Conservation (phyloP, 257 asterid species). For the Gentiana straminea region DNA sequence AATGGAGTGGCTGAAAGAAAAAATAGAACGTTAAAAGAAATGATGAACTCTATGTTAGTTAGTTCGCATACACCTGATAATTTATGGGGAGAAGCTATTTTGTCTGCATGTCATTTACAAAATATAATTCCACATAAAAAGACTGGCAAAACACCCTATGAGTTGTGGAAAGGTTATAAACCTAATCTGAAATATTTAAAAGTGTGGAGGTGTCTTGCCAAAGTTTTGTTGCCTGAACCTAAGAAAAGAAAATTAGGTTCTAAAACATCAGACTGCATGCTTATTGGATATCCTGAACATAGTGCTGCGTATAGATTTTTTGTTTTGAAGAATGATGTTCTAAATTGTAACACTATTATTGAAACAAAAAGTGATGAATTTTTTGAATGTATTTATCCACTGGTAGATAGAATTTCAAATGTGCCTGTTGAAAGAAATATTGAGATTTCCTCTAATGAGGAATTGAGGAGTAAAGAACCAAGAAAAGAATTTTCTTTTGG, state of each 20-base stretch:
- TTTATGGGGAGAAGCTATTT: not conserved
- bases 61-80: not conserved
- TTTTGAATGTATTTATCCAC: no score
- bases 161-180: slow-evolving; percentile 1
- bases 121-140: not conserved
- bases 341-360: no score
- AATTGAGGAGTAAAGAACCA: no score
- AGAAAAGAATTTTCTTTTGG: no score
- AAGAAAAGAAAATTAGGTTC: not conserved
- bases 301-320: slow-evolving; percentile 1
- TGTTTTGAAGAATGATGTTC: not conserved
- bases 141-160: not conserved
- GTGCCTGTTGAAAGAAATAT: no score
- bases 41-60: not conserved
- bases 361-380: no score
- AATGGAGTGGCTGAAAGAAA: not conserved
- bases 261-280: not conserved
- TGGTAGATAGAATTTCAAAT: no score
- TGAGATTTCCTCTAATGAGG: no score
- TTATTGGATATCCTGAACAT: not conserved
- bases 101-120: not conserved
- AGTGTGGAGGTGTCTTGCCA: not conserved
- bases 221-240: not conserved
- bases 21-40: slow-evolving; percentile 1
- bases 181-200: not conserved